These are phyloP conservation scores for Tetracentron sinense DNA, from an alignment of 164 flowering plant species.

Conservation along the genomic window DNA sequence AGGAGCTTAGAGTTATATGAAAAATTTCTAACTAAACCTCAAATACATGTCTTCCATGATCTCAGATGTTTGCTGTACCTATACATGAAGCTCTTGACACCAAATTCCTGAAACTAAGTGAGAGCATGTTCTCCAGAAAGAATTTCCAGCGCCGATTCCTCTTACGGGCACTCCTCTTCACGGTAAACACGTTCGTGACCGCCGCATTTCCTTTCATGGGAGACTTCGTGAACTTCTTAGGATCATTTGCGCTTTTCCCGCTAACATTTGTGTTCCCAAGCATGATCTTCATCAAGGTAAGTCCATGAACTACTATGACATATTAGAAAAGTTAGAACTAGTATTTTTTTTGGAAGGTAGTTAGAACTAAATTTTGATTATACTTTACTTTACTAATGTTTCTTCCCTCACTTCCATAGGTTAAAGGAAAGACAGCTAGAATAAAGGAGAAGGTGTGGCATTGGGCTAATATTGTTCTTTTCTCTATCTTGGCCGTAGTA, in stretches of 20 bases:
- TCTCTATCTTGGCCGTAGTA: constrained; percentile 26
- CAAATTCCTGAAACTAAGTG: constrained; percentile 32
- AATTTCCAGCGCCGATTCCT: constrained; percentile 30
- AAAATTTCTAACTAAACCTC: background rate
- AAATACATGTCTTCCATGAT: background rate
- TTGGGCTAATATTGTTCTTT: constrained; percentile 35
- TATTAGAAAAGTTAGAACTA: too few species aligned
- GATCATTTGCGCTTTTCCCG: constrained; percentile 42
- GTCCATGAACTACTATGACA: too few species aligned
- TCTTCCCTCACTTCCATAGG: constrained; percentile 20
- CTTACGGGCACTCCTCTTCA: constrained; percentile 32
- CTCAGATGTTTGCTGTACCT: constrained; percentile 46
- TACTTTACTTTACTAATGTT: background rate
- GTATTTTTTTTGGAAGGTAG: background rate
- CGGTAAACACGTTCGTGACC: constrained; percentile 35
- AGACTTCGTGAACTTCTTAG: constrained; percentile 51
- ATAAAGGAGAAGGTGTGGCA: constrained; percentile 35
- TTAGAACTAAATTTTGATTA: too few species aligned
- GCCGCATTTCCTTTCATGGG: constrained; percentile 60
- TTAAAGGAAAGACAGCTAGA: constrained; percentile 36
- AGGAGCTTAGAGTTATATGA: too few species aligned
- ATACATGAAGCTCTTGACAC: constrained; percentile 58
- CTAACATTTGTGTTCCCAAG: constrained; percentile 58
- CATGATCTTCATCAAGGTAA: constrained; percentile 53
- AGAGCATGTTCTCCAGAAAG: constrained; percentile 24